phyloP scores from a whole-genome alignment of 495 filamentous ascomycete genomes.

The Penicillium lagena region DNA sequence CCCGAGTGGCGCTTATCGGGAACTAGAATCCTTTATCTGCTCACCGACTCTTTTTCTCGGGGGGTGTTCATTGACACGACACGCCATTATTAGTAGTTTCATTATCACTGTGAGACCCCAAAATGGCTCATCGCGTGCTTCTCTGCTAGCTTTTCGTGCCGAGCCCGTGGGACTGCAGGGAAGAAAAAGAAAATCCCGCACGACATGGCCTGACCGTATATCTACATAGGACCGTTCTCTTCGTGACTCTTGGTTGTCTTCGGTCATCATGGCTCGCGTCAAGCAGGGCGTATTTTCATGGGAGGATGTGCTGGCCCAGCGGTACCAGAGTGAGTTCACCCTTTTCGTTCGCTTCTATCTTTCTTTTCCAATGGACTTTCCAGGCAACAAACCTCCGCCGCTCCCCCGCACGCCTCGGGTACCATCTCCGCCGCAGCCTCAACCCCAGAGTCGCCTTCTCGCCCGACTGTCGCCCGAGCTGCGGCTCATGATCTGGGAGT shows the following conservation, averaged over 20 bases:
- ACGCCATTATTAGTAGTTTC: not conserved
- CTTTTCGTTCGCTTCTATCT: not conserved
- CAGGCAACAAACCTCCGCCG: slow-evolving; percentile 34
- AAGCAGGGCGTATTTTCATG: slow-evolving; percentile 41
- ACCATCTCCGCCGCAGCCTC: slow-evolving; percentile 8
- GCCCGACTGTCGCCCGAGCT: slow-evolving; percentile 38
- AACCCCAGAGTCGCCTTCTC: slow-evolving; percentile 29
- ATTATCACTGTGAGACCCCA: no score
- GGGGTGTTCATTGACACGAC: not conserved
- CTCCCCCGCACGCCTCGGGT: slow-evolving; percentile 14
- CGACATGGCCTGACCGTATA: no score
- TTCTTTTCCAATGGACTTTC: not conserved
- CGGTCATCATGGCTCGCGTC: slow-evolving; percentile 27
- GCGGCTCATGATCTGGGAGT: slow-evolving; percentile 41
- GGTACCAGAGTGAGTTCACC: slow-evolving; percentile 34
- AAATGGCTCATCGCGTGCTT: not conserved
- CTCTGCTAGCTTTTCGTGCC: not conserved
- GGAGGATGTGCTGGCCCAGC: slow-evolving; percentile 42
- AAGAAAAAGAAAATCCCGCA: no score
- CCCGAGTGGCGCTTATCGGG: no score
- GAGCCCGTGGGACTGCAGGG: slow-evolving; percentile 9
- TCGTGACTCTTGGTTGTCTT: no score
- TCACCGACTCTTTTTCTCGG: slow-evolving; percentile 9
- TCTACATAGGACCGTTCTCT: no score
- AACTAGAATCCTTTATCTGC: not conserved